Conservation (phyloP, 2,329 filamentous ascomycete genomes). For the Trematosphaeria pertusa region DNA sequence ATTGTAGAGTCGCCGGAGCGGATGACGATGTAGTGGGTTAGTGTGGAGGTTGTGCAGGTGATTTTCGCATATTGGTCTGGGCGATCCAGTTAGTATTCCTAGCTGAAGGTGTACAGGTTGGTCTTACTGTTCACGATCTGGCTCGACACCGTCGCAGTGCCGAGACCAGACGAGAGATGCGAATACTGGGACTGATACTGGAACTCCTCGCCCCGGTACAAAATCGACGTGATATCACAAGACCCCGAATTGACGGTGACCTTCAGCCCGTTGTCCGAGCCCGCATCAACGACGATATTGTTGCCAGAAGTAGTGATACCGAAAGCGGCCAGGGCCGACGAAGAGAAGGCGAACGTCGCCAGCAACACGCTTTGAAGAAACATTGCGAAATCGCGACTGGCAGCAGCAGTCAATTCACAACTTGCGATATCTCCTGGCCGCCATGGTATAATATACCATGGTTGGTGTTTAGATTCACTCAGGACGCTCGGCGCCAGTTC, state of each 20-base stretch:
- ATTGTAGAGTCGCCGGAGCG: slow-evolving; percentile 66
- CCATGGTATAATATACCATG: slow-evolving; percentile 14
- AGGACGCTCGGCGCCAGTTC: slow-evolving; percentile 30
- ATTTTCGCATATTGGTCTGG: slow-evolving; percentile 63
- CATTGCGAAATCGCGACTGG: too few species aligned
- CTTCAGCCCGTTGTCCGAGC: slow-evolving; percentile 39
- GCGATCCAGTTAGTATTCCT: slow-evolving; percentile 5
- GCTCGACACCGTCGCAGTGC: slow-evolving; percentile 63
- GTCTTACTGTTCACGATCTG: slow-evolving; percentile 37
- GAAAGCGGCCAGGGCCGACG: slow-evolving; percentile 43
- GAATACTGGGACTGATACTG: slow-evolving; percentile 61
- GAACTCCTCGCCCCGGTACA: slow-evolving; percentile 65
- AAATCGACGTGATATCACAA: slow-evolving; percentile 70
- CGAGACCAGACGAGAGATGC: slow-evolving; percentile 67
- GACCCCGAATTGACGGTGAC: slow-evolving; percentile 52
- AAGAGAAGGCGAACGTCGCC: slow-evolving; percentile 34
- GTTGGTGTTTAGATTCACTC: too few species aligned
- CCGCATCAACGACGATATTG: slow-evolving; percentile 44
- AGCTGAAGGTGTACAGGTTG: background rate
- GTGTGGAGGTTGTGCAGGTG: slow-evolving; percentile 64
- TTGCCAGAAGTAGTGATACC: slow-evolving; percentile 40
- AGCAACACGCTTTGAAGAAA: slow-evolving; percentile 32
- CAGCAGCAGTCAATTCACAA: too few species aligned
- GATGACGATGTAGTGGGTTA: slow-evolving; percentile 70
- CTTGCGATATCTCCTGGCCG: too few species aligned